These are phyloP conservation scores for Saccharomyces mikatae DNA, from an alignment of 805 yeast species.

Conservation along the genomic window DNA sequence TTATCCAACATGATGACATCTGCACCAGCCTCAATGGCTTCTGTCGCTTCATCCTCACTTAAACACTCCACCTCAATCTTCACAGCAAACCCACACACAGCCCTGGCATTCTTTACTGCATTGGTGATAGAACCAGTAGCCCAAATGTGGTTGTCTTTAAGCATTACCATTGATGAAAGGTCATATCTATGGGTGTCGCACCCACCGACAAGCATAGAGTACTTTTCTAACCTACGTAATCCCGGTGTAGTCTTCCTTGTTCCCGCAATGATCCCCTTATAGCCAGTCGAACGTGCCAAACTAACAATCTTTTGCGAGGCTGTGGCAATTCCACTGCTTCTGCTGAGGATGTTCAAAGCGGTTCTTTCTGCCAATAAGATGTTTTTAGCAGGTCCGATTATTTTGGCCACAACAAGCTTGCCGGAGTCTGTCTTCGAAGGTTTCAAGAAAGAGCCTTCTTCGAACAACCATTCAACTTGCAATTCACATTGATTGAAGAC, in stretches of 20 bases:
- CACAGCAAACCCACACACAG: constrained; percentile 78
- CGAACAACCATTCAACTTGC: constrained; percentile 58
- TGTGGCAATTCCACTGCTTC: constrained; percentile 85
- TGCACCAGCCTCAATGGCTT: constrained; percentile 92
- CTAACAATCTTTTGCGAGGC: constrained; percentile 49
- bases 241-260: constrained; percentile 98
- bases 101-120: constrained; percentile 71
- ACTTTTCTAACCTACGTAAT: constrained; percentile 76
- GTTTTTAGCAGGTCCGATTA: constrained; percentile 73
- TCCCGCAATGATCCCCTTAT: constrained; percentile 82
- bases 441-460: constrained; percentile 58
- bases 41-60: constrained; percentile 75
- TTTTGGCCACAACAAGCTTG: constrained; percentile 68
- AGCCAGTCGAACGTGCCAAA: constrained; percentile 61
- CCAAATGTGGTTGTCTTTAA: constrained; percentile 89
- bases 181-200: constrained; percentile 90
- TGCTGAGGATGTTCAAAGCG: constrained; percentile 69
- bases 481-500: constrained; percentile 71
- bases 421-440: constrained; percentile 34
- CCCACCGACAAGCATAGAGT: constrained; percentile 93
- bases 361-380: constrained; percentile 80
- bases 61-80: constrained; percentile 93
- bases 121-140: constrained; percentile 85
- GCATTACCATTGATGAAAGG: constrained; percentile 89
- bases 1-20: constrained; percentile 94